phyloP scores from a whole-genome alignment of 768 basidiomycete genomes.

The Amanita jacksonii region DNA sequence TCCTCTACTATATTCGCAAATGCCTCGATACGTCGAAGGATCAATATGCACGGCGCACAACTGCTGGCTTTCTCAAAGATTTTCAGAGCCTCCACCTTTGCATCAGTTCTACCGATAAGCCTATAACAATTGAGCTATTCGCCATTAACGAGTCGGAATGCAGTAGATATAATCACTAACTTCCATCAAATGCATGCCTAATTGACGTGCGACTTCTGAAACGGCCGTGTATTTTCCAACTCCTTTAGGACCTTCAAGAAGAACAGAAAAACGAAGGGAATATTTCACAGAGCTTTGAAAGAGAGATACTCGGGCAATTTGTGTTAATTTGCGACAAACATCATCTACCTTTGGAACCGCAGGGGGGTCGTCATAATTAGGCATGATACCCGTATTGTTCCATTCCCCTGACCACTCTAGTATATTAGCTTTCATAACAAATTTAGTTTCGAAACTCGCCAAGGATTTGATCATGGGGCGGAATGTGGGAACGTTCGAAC shows the following conservation, averaged over 20 bases:
- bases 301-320: conserved; percentile 53
- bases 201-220: conserved; percentile 39
- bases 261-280: conserved; percentile 55
- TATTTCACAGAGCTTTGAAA: conserved; percentile 48
- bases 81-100: conserved; percentile 62
- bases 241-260: conserved; percentile 75
- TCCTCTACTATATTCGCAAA: conserved; percentile 60
- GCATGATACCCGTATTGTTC: not conserved
- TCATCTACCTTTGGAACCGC: conserved; percentile 20
- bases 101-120: conserved; percentile 66
- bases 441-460: conserved; percentile 1
- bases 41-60: conserved; percentile 78
- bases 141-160: not conserved
- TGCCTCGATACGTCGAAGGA: conserved; percentile 77
- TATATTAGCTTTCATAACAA: not conserved
- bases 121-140: conserved; percentile 86
- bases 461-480: conserved; percentile 15
- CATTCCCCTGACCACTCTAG: not conserved
- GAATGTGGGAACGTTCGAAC: conserved; percentile 55
- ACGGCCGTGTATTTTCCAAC: conserved; percentile 71
- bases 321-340: conserved; percentile 37
- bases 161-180: conserved; percentile 25
- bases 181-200: conserved; percentile 77
- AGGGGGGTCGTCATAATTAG: not conserved
- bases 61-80: conserved; percentile 67